These are phyloP conservation scores for Gracilaria caudata DNA, from an alignment of 23 red algal species.

Conservation along the genomic window DNA sequence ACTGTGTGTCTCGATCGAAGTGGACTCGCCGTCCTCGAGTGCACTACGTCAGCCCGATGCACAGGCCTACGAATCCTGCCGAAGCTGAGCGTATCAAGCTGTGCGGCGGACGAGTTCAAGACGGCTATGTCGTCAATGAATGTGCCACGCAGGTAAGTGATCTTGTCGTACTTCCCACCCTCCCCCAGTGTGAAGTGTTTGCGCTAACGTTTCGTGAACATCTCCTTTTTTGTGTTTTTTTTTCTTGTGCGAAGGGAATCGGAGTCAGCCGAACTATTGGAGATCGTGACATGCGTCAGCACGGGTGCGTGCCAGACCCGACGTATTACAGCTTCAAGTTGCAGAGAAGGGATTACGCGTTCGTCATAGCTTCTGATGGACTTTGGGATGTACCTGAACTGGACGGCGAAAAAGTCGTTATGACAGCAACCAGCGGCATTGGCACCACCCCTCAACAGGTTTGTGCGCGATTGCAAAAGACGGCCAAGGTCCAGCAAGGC, in stretches of 20 bases:
- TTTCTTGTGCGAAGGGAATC: slow-evolving; percentile 39
- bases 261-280: slow-evolving; percentile 58
- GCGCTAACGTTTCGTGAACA: neutral
- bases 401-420: neutral
- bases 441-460: slow-evolving; percentile 24
- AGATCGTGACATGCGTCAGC: slow-evolving; percentile 58
- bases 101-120: slow-evolving; percentile 27
- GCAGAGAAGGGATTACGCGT: slow-evolving; percentile 27
- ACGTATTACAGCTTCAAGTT: slow-evolving; percentile 29
- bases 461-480: slow-evolving; percentile 29
- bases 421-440: slow-evolving; percentile 18
- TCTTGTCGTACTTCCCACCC: neutral
- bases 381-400: slow-evolving; percentile 46
- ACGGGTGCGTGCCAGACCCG: slow-evolving; percentile 57
- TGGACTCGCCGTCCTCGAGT: slow-evolving; percentile 19
- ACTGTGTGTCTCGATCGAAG: slow-evolving; percentile 19
- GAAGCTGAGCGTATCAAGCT: slow-evolving; percentile 45
- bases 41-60: slow-evolving; percentile 35
- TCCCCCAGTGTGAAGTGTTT: neutral
- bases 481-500: neutral
- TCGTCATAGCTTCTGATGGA: slow-evolving; percentile 58
- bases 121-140: slow-evolving; percentile 46
- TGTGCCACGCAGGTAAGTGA: slow-evolving; percentile 19
- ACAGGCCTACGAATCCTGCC: slow-evolving; percentile 34
- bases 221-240: neutral